Conservation (phyloP, 139 green algal genomes). For the Marvania coccoides region DNA sequence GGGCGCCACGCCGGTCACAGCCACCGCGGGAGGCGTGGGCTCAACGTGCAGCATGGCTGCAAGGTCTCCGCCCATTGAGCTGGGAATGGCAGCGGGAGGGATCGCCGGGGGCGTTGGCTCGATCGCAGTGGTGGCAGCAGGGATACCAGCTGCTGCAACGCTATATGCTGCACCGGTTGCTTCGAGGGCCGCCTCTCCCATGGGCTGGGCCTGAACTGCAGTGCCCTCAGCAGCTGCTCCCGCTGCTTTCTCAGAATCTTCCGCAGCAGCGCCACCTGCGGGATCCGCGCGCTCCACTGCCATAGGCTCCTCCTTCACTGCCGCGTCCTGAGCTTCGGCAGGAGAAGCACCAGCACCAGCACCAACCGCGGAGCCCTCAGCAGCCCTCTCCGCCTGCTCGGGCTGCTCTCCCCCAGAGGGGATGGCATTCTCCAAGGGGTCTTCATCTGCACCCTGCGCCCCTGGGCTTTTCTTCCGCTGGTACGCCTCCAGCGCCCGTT, state of each 20-base stretch:
- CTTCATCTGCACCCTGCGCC: background rate
- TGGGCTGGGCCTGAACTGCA: background rate
- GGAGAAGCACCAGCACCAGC: background rate
- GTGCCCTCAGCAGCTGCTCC: background rate
- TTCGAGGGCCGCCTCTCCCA: too few relatives aligned
- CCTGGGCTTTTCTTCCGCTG: background rate
- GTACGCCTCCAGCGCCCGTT: conserved; percentile 19
- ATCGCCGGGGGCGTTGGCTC: too few relatives aligned
- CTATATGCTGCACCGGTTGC: too few relatives aligned
- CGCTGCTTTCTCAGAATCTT: background rate
- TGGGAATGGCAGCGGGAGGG: too few relatives aligned
- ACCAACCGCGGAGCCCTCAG: background rate
- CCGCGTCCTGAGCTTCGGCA: background rate
- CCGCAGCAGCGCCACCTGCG: background rate
- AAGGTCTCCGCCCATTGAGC: too few relatives aligned
- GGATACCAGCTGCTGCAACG: too few relatives aligned
- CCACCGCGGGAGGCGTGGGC: too few relatives aligned
- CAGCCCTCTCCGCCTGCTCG: background rate
- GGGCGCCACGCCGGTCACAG: too few relatives aligned
- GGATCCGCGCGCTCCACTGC: background rate
- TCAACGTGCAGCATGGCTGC: too few relatives aligned
- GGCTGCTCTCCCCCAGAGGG: background rate
- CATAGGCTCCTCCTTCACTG: background rate
- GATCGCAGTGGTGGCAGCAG: too few relatives aligned
- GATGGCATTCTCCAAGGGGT: background rate